phyloP scores from a whole-genome alignment of 2,329 filamentous ascomycete genomes.

The Alternaria sp. region DNA sequence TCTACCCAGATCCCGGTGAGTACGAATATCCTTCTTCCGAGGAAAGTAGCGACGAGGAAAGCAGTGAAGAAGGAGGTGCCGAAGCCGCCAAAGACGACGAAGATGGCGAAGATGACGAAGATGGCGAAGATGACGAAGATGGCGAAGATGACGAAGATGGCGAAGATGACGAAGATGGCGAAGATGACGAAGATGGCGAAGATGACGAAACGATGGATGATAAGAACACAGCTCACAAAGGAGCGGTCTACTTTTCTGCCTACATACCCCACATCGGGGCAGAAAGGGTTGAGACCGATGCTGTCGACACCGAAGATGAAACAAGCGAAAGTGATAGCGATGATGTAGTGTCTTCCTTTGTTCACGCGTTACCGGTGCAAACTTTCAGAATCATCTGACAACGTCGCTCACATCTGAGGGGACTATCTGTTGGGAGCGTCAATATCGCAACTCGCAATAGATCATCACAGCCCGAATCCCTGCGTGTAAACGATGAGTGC shows the following conservation, averaged over 20 bases:
- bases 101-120: too few species aligned
- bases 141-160: not conserved
- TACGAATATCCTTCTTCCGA: not conserved
- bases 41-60: not conserved
- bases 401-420: not conserved
- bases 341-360: not conserved
- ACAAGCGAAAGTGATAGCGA: not conserved
- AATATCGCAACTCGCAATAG: not conserved
- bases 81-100: not conserved
- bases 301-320: not conserved
- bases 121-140: not conserved
- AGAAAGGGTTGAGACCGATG: not conserved
- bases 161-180: not conserved
- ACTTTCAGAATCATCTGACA: not conserved
- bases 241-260: not conserved
- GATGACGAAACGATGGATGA: not conserved
- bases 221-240: not conserved
- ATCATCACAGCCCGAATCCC: too few species aligned
- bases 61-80: not conserved
- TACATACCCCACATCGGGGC: fast-evolving
- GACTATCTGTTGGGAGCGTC: fast-evolving
- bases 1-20: not conserved
- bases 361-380: not conserved
- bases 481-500: too few species aligned
- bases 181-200: not conserved